These are phyloP conservation scores for Gomphus sp. DNA, from an alignment of 1,284 basidiomycete species.

Conservation along the genomic window DNA sequence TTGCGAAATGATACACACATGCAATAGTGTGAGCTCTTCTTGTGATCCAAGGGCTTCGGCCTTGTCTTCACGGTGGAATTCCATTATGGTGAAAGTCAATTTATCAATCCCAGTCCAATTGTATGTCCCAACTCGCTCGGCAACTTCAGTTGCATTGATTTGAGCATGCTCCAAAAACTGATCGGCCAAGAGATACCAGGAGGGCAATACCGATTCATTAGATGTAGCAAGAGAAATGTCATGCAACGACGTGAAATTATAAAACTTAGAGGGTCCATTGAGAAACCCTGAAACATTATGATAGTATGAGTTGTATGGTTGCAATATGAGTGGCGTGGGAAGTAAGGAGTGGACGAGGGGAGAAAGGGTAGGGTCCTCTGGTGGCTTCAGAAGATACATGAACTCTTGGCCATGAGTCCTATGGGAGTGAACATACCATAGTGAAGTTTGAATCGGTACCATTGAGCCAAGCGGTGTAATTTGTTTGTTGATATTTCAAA, in stretches of 20 bases:
- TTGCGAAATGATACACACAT: conserved; percentile 34
- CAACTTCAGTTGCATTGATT: conserved; percentile 26
- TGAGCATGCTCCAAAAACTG: conserved; percentile 41
- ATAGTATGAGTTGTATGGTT: conserved; percentile 47
- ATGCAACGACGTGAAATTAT: conserved; percentile 47
- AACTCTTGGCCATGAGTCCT: background rate
- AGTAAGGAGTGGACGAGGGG: conserved; percentile 44
- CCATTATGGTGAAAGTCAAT: conserved; percentile 54
- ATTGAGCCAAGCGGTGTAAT: conserved; percentile 69
- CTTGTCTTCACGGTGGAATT: conserved; percentile 19
- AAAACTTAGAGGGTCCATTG: conserved; percentile 47
- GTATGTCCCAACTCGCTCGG: conserved; percentile 46
- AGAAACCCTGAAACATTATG: conserved; percentile 70
- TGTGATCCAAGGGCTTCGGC: conserved; percentile 23
- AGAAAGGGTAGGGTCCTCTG: conserved; percentile 33
- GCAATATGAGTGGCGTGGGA: conserved; percentile 34
- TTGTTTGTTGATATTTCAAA: conserved; percentile 49
- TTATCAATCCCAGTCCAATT: conserved; percentile 59
- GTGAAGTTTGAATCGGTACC: conserved; percentile 57
- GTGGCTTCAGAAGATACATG: conserved; percentile 31
- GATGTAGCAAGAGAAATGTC: conserved; percentile 24
- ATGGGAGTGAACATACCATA: conserved; percentile 38
- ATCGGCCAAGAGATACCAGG: conserved; percentile 44
- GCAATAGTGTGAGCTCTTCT: conserved; percentile 46
- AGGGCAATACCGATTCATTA: conserved; percentile 17